A percentile compares a stretch with the other conserved stretches of the same genome.
These are phyloP conservation scores for Malassezia caprae DNA, from an alignment of 1,284 basidiomycete genomes.

Conservation along the genomic window DNA sequence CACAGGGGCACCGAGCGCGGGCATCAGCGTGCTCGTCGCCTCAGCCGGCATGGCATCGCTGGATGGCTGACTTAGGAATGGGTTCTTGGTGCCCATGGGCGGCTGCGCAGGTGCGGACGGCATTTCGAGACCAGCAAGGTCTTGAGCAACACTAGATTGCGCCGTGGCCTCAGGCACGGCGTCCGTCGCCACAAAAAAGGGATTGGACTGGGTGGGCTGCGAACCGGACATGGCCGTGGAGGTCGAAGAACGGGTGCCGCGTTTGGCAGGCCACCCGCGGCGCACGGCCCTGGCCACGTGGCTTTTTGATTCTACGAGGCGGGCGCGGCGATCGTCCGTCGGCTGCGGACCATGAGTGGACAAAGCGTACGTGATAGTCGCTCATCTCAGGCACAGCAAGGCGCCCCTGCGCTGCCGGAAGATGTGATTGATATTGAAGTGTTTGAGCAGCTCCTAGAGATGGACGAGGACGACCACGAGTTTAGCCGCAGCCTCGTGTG, in stretches of 20 bases:
- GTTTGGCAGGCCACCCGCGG: neutral
- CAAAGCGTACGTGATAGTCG: neutral
- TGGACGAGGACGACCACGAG: constrained; percentile 68
- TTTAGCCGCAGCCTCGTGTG: constrained; percentile 68
- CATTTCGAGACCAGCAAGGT: neutral
- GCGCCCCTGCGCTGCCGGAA: neutral
- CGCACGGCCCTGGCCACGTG: neutral
- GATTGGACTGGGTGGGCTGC: neutral
- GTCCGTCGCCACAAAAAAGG: neutral
- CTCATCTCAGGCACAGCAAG: neutral
- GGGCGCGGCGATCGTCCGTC: neutral
- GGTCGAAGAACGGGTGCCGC: neutral
- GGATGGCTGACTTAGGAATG: constrained; percentile 7
- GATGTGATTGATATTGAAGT: constrained; percentile 63
- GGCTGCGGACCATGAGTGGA: constrained; percentile 7
- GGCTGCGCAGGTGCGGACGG: neutral
- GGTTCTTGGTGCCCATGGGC: neutral
- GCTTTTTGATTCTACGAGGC: neutral
- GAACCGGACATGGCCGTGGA: neutral
- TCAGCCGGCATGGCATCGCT: neutral
- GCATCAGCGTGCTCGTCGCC: neutral
- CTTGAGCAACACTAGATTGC: neutral
- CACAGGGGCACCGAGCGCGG: neutral
- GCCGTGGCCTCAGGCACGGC: neutral
- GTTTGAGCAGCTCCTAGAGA: constrained; percentile 74